Evolutionary conservation across 352 stramenopile species (phyloP), one percentile per base, ranked within the genome.

Genomic region (Pythium utonaiense): DNA sequence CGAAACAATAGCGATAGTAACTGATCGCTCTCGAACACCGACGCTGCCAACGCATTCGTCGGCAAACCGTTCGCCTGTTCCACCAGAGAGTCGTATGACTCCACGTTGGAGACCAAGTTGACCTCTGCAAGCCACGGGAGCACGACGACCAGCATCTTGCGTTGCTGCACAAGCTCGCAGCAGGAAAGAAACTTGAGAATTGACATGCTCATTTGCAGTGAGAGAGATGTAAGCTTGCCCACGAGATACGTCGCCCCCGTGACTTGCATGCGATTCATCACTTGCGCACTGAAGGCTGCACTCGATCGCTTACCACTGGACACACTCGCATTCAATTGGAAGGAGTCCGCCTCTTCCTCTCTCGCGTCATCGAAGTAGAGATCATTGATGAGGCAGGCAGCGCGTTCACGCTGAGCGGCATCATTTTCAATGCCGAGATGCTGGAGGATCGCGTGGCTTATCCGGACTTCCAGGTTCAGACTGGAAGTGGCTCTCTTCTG

Each of bases 121-220:
- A 86, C 68, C 60, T 84, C 70, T 33, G 74, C 74, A 1, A 91
- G 69, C 74, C 80, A 88, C 0, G 79, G 79, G 10, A 89, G 51
- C n/a, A 71, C 64, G 0, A 71, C 69, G 1, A 57, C 70, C 13
- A 89, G 71, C 49, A 86, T 77, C 52, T 88, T 84, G 25, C 75
- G 69, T 24, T 89, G 78, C 17, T 78, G 61, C 0, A 58, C 34
- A 13, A 62, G 40, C 4, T 75, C 73, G 21, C 72, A 74, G 8
- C 59, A 66, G n/a, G 70, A 54, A 3, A 83, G 41, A 25, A 77
- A 77, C 14, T 67, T 71, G 3, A 89, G 51, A 25, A 88, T 66
- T 13, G 70, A 71, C 41, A 77, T 65, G 31, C 67, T 79, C 21
- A 88, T 65, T 1, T 44, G 60, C 3, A 74, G 62, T 7, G 71